Evolutionary conservation across 2,329 filamentous ascomycete genomes (phyloP), one percentile per base, ranked within the genome.

Genomic region (Sodiomyces alkalinus): DNA sequence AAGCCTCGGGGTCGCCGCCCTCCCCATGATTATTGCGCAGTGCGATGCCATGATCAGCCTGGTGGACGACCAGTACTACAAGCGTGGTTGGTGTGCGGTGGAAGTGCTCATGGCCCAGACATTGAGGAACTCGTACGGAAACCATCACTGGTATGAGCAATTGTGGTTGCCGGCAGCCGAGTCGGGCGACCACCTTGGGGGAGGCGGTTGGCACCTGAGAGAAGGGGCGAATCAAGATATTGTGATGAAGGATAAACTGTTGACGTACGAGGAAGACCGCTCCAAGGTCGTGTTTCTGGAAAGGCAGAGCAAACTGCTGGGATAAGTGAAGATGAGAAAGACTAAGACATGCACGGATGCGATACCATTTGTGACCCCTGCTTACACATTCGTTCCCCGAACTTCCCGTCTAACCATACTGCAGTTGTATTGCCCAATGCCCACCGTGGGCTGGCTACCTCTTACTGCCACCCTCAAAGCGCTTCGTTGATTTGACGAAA

Each of bases 21-120:
- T 57, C 6, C 52, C 50, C 9, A 40, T 57, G 33, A 44, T 49
- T 27, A 34, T 56, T 12, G 39, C 48, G 3, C 51, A 56, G 30
- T 56, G 55, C 39, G 37, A 57, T 34, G 51, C 46, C 5, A 40
- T 56, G 27, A 51, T 57, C 36, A 55, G 53, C 26, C 41, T 58
- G 18, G 35, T 46, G 2, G 49, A 54, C 25, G 41, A 49, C 6
- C 15, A 28, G 1, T 56, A 55, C 36, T 48, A 51, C 35, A 33
- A 38, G 5, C 43, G 53, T 1, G 50, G 51, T 2, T 56, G 54
- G 53, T 56, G 53, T 35, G 44, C 40, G 2, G 44, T 53, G 6
- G 53, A 57, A 32, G 45, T 43, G 2, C 34, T 48, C 26, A 42
- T 54, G 29, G 39, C 48, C 2, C 41, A 48, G 30, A 45, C 43